Evolutionary conservation across 495 filamentous ascomycete genomes (phyloP).

Genomic region (Podospora comata): DNA sequence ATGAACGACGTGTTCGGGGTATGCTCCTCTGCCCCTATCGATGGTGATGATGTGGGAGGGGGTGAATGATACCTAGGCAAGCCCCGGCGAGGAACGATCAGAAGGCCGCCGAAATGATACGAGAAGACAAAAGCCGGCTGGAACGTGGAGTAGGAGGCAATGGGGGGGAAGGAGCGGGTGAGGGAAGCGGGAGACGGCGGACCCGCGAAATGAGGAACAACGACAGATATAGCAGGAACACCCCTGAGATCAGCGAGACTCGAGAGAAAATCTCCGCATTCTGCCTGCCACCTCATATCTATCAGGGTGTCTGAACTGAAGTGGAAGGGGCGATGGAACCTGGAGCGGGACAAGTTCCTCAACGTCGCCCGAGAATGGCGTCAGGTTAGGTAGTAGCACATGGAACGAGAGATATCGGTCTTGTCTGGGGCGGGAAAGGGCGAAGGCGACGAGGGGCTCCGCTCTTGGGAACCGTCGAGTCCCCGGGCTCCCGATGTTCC

Average conservation of each 20-base stretch:
- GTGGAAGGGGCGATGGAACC: background rate
- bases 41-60: background rate
- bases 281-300: background rate
- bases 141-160: background rate
- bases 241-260: background rate
- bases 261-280: background rate
- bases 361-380: background rate
- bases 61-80: background rate
- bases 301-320: constrained; percentile 1
- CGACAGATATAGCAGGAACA: constrained; percentile 31
- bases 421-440: background rate
- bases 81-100: constrained; percentile 9
- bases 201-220: constrained; percentile 2
- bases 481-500: background rate
- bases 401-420: background rate
- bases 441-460: background rate
- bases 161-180: background rate
- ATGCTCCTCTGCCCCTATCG: background rate
- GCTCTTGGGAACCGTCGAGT: background rate
- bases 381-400: background rate
- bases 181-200: constrained; percentile 14
- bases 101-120: constrained; percentile 16
- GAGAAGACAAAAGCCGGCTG: background rate
- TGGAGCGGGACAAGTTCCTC: background rate
- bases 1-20: background rate